Base-by-base conservation (phyloP, 345 rosid genomes). In the Raphanus raphanistrum region DNA sequence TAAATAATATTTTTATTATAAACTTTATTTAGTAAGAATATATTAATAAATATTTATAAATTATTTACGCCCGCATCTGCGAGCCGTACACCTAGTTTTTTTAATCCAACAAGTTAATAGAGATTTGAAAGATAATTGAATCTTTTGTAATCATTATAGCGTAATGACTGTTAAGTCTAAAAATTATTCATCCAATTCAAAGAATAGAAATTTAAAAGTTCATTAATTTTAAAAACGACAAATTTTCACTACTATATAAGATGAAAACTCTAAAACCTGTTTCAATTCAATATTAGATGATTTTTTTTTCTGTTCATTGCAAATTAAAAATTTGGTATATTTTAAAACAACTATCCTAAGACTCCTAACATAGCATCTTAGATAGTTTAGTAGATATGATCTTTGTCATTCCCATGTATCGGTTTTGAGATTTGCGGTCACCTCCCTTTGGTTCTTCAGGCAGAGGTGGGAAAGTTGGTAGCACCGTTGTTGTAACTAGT, bases 381-480 rank as follows among this genome's bases (percentile, higher is more conserved):
- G 12, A 21, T 26, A 50, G 74, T 72, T 58, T 6, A 35, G 67
- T 21, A 21, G 77, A 73, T 68, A 67, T 3, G 77, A 61, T 12
- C 27, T 66, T 50, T 68, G 15, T 79, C 72, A 74, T 63, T 74
- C 76, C 83, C 83, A 80, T 16, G 83, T 74, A 64, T 76, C 79
- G 70, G 83, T 21, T 21, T 21, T 21, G 21, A 21, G 21, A 21
- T 70, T 82, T 87, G 63, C 88, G 88, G 66, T 96, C 93, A 33
- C 88, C 88, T 32, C 76, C 76, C 21, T 85, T 91, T n/a, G 98
- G 95, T 83, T 96, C 98, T 81, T 90, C 93, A 16, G 92, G 93
- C 15, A 96, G 86, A 62, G 89, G 84, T 25, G 90, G 99, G 77
- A 86, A 96, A 17, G 81, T 66, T 48, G 89, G 71, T 35, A 74